These are phyloP conservation scores for Blastobotrys niveus DNA, from an alignment of 1,139 yeast genomes.

Conservation along the genomic window DNA sequence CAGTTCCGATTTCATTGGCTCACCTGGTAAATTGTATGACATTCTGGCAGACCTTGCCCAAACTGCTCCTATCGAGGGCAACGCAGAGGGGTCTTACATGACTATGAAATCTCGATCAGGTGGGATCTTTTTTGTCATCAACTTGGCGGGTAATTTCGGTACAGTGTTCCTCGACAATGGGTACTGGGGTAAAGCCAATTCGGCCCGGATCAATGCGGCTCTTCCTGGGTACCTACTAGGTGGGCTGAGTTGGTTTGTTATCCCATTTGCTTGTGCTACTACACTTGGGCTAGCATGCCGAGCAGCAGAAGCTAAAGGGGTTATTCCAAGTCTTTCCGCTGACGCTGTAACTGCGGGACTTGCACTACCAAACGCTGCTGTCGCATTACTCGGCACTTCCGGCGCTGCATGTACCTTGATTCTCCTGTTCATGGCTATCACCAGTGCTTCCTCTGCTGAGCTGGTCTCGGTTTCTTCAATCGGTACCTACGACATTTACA, in stretches of 20 bases:
- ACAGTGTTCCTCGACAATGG: slow-evolving; percentile 87
- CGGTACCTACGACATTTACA: slow-evolving; percentile 77
- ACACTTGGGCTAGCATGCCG: slow-evolving; percentile 81
- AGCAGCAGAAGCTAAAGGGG: slow-evolving; percentile 13
- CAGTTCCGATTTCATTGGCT: slow-evolving; percentile 63
- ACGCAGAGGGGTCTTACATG: slow-evolving; percentile 65
- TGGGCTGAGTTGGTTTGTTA: slow-evolving; percentile 89
- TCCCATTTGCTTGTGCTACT: slow-evolving; percentile 75
- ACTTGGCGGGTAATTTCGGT: slow-evolving; percentile 77
- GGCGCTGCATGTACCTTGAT: slow-evolving; percentile 79
- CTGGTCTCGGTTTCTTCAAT: slow-evolving; percentile 81
- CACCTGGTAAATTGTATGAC: slow-evolving; percentile 78
- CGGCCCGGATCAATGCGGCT: slow-evolving; percentile 77
- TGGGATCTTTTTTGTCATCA: slow-evolving; percentile 81
- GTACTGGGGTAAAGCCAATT: slow-evolving; percentile 80
- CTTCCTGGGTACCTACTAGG: slow-evolving; percentile 88
- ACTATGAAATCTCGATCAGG: slow-evolving; percentile 62
- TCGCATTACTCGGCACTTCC: slow-evolving; percentile 74
- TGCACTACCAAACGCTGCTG: slow-evolving; percentile 82
- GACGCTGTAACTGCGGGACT: slow-evolving; percentile 75
- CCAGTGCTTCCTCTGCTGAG: slow-evolving; percentile 62
- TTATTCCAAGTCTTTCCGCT: slow-evolving; percentile 40
- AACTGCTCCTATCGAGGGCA: slow-evolving; percentile 47
- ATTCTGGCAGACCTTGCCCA: slow-evolving; percentile 49
- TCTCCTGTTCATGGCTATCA: slow-evolving; percentile 74